phyloP scores from a whole-genome alignment of 257 asterid species.

The Gardenia jasminoides region DNA sequence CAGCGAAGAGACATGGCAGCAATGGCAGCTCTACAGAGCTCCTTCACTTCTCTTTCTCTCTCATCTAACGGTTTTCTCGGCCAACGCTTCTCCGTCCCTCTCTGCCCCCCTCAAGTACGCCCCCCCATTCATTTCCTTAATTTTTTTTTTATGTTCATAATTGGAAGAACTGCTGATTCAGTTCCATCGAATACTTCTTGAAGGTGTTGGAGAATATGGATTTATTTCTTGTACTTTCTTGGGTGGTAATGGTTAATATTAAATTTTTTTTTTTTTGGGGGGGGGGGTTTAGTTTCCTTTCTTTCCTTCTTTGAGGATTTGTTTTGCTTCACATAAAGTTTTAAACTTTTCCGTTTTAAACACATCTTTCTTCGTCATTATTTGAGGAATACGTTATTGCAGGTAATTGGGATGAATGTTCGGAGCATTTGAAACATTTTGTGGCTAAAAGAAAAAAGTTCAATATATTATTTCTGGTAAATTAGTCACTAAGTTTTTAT shows the following conservation, averaged over 20 bases:
- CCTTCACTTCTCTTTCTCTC: slow-evolving; percentile 63
- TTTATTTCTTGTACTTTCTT: not conserved
- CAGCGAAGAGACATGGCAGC: slow-evolving; percentile 39
- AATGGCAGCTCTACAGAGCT: slow-evolving; percentile 68
- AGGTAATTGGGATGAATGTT: not conserved
- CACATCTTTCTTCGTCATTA: not conserved
- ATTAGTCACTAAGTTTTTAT: not conserved
- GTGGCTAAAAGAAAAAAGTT: not conserved
- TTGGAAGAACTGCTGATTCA: not conserved
- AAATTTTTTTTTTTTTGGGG: too few species aligned
- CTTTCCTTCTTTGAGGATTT: not conserved
- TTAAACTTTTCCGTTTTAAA: not conserved
- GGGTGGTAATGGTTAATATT: too few species aligned
- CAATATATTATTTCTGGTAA: too few species aligned
- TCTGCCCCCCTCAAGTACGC: slow-evolving; percentile 52
- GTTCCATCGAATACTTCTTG: not conserved
- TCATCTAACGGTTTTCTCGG: slow-evolving; percentile 70
- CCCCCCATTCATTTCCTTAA: not conserved
- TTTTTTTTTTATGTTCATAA: not conserved
- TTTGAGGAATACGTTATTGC: not conserved
- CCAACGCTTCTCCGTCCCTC: slow-evolving; percentile 54
- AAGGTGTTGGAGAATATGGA: not conserved
- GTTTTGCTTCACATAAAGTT: not conserved
- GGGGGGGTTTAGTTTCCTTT: not conserved
- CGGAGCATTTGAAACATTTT: not conserved